Evolutionary conservation across 108 stramenopile genomes (phyloP).

Genomic region (Tribonema minus): DNA sequence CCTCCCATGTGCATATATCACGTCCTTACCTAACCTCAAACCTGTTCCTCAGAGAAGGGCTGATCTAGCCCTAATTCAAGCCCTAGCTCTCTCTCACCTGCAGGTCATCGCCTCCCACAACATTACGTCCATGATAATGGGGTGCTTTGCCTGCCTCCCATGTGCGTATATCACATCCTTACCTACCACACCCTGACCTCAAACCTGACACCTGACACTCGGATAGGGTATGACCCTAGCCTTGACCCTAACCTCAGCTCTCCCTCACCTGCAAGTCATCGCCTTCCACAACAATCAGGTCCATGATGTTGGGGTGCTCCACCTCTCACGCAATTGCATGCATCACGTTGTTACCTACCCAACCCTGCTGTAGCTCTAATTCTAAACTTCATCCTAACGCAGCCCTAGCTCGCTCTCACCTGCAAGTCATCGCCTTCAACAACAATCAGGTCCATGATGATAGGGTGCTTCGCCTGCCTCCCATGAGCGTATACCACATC

Average conservation of each 20-base stretch:
- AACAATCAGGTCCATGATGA: background rate
- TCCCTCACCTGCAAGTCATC: slow-evolving; percentile 20
- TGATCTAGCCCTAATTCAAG: too few relatives aligned
- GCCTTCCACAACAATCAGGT: slow-evolving; percentile 9
- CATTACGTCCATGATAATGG: background rate
- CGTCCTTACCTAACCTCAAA: too few relatives aligned
- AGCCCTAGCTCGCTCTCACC: slow-evolving; percentile 10
- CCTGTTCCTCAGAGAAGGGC: background rate
- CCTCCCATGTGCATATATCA: too few relatives aligned
- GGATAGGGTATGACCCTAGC: background rate
- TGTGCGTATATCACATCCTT: slow-evolving; percentile 22
- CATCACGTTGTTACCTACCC: too few relatives aligned
- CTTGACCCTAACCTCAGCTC: too few relatives aligned
- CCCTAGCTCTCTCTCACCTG: slow-evolving; percentile 17
- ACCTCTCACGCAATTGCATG: too few relatives aligned
- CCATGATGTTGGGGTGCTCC: slow-evolving; percentile 8
- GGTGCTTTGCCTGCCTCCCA: slow-evolving; percentile 7
- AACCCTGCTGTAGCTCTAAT: too few relatives aligned
- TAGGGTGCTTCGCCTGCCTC: background rate
- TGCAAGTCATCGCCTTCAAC: slow-evolving; percentile 2
- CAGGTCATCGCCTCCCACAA: slow-evolving; percentile 7
- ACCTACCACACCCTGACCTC: too few relatives aligned
- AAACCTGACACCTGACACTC: too few relatives aligned
- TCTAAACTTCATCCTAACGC: too few relatives aligned
- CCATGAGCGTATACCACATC: too few relatives aligned